Evolutionary conservation across 2,329 filamentous ascomycete genomes (phyloP).

Genomic region (Hypoxylon sp.): DNA sequence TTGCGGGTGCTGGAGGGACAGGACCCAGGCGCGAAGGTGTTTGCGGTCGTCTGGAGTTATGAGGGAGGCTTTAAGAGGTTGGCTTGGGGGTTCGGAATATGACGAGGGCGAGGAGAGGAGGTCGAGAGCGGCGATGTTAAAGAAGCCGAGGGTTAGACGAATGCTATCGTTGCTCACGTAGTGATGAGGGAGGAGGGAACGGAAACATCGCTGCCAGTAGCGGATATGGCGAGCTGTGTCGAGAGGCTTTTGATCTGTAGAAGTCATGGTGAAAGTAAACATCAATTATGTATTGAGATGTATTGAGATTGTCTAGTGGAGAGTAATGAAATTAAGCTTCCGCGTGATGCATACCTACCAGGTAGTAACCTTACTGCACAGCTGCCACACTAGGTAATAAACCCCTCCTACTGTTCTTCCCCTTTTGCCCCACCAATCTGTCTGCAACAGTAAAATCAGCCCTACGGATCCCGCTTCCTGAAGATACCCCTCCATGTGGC

Average conservation of each 20-base stretch:
- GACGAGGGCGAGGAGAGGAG: slow-evolving; percentile 76
- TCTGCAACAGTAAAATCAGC: slow-evolving; percentile 13
- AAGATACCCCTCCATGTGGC: slow-evolving; percentile 32
- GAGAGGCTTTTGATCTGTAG: slow-evolving; percentile 55
- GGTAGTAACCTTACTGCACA: no score
- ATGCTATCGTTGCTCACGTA: slow-evolving; percentile 94
- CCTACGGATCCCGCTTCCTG: slow-evolving; percentile 27
- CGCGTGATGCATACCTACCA: not conserved
- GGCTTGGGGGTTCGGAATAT: slow-evolving; percentile 56
- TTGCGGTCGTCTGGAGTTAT: slow-evolving; percentile 62
- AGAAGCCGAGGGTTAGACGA: slow-evolving; percentile 90
- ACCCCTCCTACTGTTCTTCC: no score
- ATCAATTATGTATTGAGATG: not conserved
- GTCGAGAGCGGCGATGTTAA: slow-evolving; percentile 88
- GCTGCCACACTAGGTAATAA: no score
- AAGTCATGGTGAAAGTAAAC: slow-evolving; percentile 27
- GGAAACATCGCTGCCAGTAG: slow-evolving; percentile 93
- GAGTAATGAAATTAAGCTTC: not conserved
- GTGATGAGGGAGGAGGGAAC: slow-evolving; percentile 81
- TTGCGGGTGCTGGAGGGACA: slow-evolving; percentile 84
- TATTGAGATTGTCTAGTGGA: not conserved
- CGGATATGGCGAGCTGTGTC: slow-evolving; percentile 80
- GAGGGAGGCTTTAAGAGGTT: slow-evolving; percentile 71
- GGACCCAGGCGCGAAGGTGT: slow-evolving; percentile 79
- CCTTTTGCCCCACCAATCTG: not conserved